A percentile compares a stretch with the other conserved stretches of the same genome.
Conservation (phyloP, 345 rosid genomes). For the Salix viminalis region DNA sequence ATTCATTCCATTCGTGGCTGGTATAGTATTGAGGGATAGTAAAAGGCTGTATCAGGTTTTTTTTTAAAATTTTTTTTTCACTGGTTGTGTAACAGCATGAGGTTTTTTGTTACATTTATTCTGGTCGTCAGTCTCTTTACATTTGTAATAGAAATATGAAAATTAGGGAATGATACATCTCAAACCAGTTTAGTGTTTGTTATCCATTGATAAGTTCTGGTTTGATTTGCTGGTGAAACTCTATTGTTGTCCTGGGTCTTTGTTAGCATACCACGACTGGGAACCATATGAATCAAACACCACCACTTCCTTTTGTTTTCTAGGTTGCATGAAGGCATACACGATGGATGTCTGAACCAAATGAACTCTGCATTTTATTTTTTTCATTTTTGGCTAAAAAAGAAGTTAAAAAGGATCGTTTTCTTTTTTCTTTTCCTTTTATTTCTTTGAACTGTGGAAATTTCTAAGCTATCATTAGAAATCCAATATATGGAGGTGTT, state of each 20-base stretch:
- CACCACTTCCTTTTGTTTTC: too few species aligned
- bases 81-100: not conserved
- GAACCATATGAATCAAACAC: too few species aligned
- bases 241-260: not conserved
- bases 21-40: not conserved
- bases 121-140: not conserved
- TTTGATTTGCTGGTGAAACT: not conserved
- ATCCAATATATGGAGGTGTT: too few species aligned
- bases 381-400: too few species aligned
- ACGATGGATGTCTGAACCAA: too few species aligned
- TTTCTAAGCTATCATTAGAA: too few species aligned
- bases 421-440: too few species aligned
- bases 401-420: too few species aligned
- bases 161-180: not conserved
- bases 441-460: too few species aligned
- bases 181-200: not conserved
- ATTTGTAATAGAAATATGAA: not conserved
- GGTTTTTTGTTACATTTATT: slow-evolving; percentile 5
- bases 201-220: not conserved
- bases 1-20: slow-evolving; percentile 36
- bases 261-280: too few species aligned
- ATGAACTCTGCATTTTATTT: too few species aligned
- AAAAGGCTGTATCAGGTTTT: not conserved
- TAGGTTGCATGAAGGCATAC: too few species aligned
- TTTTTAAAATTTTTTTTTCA: not conserved